Evolutionary conservation across 1,139 yeast genomes (phyloP).

Genomic region (Pneumocystis jirovecii): DNA sequence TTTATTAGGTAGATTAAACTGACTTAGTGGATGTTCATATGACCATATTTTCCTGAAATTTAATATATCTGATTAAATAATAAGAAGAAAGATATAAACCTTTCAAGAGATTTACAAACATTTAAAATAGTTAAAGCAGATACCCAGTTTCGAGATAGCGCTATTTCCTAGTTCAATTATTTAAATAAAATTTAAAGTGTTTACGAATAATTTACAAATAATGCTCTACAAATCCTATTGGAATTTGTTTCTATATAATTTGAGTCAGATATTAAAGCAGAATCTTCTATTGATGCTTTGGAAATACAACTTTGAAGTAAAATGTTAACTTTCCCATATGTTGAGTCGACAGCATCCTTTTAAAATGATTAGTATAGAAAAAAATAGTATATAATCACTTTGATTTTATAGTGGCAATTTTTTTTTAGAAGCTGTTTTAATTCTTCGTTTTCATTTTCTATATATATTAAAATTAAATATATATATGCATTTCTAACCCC

Average conservation of each 20-base stretch:
- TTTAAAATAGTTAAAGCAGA: conserved; percentile 35
- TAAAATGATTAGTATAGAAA: neutral
- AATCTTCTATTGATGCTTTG: conserved; percentile 45
- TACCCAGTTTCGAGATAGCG: conserved; percentile 61
- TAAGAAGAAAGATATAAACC: conserved; percentile 26
- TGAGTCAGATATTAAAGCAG: conserved; percentile 70
- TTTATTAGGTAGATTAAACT: conserved; percentile 63
- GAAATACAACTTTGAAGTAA: conserved; percentile 81
- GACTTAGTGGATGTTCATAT: conserved; percentile 78
- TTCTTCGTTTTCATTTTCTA: conserved; percentile 63
- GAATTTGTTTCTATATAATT: conserved; percentile 93
- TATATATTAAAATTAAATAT: neutral
- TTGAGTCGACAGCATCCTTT: conserved; percentile 20
- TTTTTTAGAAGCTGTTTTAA: conserved; percentile 44
- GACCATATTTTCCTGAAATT: conserved; percentile 43
- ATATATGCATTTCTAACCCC: conserved; percentile 27
- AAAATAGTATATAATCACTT: conserved; percentile 46
- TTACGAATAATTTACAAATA: conserved; percentile 65
- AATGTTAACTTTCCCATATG: conserved; percentile 79
- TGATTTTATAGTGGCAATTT: conserved; percentile 64
- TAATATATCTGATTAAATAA: neutral
- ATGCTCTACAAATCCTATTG: conserved; percentile 80
- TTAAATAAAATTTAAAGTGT: conserved; percentile 82
- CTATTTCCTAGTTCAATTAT: conserved; percentile 5
- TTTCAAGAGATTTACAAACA: conserved; percentile 67